phyloP scores from a whole-genome alignment of 2,329 filamentous ascomycete species.

The Aureobasidium leucospermi region DNA sequence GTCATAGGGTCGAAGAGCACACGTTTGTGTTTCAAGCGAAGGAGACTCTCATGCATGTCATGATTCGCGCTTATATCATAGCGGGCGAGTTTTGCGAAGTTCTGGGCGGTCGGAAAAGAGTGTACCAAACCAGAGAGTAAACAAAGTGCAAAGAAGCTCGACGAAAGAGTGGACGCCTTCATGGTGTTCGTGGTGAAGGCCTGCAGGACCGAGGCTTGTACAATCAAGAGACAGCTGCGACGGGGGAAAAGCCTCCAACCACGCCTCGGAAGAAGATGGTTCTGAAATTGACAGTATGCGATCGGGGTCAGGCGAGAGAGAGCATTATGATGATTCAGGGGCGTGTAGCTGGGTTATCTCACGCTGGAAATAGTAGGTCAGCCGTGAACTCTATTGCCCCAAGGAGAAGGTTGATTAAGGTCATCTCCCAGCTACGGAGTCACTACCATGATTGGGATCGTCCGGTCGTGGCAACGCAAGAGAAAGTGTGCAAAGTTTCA shows the following conservation, averaged over 20 bases:
- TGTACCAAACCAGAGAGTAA: background rate
- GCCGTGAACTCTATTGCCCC: too few relatives aligned
- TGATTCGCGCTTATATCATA: background rate
- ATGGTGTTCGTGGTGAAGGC: conserved; percentile 3
- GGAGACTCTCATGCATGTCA: background rate
- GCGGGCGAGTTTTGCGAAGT: background rate
- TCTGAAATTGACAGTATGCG: too few relatives aligned
- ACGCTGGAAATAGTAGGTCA: background rate
- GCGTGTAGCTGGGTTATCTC: too few relatives aligned
- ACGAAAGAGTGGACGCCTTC: conserved; percentile 10
- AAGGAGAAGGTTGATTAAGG: background rate
- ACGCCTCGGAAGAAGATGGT: too few relatives aligned
- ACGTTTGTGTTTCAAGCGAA: background rate
- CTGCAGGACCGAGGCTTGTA: background rate
- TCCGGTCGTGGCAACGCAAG: background rate
- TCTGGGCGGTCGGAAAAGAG: background rate
- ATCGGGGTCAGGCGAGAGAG: too few relatives aligned
- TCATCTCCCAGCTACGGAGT: background rate
- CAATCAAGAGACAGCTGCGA: background rate
- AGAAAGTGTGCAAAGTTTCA: background rate
- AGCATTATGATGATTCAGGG: too few relatives aligned
- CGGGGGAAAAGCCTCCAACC: background rate
- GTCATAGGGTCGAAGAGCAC: conserved; percentile 7
- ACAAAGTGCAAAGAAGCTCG: background rate
- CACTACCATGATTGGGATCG: background rate